These are phyloP conservation scores for Santalum album DNA, from an alignment of 164 flowering plant species.

Conservation along the genomic window DNA sequence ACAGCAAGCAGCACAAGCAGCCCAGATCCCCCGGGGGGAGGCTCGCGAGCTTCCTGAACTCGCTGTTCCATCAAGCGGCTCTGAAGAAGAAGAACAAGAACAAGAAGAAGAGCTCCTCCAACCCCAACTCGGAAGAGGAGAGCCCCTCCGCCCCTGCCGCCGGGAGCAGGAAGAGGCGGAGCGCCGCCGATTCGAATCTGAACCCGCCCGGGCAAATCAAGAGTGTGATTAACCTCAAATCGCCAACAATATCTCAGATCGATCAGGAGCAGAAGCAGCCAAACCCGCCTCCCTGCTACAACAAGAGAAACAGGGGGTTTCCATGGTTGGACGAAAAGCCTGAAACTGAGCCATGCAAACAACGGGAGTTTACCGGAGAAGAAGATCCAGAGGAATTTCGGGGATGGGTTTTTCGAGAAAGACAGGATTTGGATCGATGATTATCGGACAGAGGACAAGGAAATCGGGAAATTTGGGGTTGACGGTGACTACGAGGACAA, in stretches of 20 bases:
- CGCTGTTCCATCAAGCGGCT: neutral
- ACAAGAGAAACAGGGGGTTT: neutral
- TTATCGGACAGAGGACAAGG: neutral
- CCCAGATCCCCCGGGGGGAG: neutral
- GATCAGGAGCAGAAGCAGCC: neutral
- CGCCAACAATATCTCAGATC: too few relatives aligned
- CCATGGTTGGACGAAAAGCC: neutral
- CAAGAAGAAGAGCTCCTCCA: neutral
- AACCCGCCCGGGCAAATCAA: neutral
- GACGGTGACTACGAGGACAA: neutral
- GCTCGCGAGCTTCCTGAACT: neutral
- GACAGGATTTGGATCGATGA: too few relatives aligned
- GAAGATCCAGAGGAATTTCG: too few relatives aligned
- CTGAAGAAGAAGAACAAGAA: neutral
- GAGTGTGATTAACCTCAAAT: neutral
- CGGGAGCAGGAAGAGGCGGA: neutral
- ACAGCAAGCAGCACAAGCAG: neutral
- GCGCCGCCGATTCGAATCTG: neutral
- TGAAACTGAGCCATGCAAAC: too few relatives aligned
- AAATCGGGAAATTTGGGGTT: neutral
- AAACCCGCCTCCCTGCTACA: neutral
- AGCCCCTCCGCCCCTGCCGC: neutral
- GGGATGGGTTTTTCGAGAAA: too few relatives aligned
- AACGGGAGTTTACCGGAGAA: too few relatives aligned
- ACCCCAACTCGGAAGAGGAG: neutral